phyloP scores from a whole-genome alignment of 2,329 filamentous ascomycete species.

The Aspergillus spinulosporus region DNA sequence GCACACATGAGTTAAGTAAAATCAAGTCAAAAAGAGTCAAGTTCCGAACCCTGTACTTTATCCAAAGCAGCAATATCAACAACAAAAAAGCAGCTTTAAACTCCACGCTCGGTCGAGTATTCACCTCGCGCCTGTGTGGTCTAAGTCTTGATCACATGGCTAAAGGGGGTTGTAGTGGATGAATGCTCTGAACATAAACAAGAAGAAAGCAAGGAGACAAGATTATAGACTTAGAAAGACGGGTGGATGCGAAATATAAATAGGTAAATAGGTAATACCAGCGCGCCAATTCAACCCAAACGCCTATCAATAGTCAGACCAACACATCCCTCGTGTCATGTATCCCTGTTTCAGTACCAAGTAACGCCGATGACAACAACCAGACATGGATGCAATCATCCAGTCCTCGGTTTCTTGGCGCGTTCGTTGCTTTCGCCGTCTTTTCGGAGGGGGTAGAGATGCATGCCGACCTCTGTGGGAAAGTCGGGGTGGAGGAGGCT shows the following conservation, averaged over 20 bases:
- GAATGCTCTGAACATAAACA: background rate
- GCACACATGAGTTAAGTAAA: background rate
- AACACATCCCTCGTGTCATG: background rate
- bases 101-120: too few species aligned
- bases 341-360: conserved; percentile 2
- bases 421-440: conserved; percentile 19
- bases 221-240: background rate
- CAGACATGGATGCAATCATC: background rate
- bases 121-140: background rate
- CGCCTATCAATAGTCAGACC: conserved; percentile 8
- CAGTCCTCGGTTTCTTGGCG: conserved; percentile 17
- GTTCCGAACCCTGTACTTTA: background rate
- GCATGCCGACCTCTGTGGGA: conserved; percentile 44
- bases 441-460: conserved; percentile 39
- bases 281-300: conserved; percentile 8
- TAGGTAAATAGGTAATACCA: conserved; percentile 4
- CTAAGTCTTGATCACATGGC: background rate
- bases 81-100: background rate
- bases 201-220: background rate
- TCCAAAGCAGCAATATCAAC: background rate
- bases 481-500: conserved; percentile 48
- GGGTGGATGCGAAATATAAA: background rate
- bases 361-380: conserved; percentile 8
- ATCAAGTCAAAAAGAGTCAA: background rate
- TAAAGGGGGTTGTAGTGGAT: background rate